A percentile compares a stretch with the other conserved stretches of the same genome.
Conservation (phyloP, 805 yeast genomes). For the Candida boidinii region DNA sequence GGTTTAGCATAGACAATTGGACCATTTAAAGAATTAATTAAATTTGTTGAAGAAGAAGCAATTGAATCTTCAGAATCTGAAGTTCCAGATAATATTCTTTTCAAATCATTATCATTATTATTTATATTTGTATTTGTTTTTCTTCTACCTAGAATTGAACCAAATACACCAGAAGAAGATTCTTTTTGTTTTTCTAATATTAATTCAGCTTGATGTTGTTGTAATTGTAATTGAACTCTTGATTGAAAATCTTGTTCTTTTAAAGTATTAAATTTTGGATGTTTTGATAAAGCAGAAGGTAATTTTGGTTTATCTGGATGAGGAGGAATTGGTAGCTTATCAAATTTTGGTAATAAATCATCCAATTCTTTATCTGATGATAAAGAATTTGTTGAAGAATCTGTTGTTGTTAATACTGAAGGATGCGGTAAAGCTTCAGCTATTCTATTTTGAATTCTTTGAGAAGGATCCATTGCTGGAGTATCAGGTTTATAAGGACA, state of each 20-base stretch:
- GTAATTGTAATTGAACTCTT: conserved; percentile 11
- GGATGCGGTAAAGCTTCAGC: conserved; percentile 15
- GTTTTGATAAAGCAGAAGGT: conserved; percentile 37
- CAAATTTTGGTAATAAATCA: conserved; percentile 25
- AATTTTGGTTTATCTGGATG: conserved; percentile 39
- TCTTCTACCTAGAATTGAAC: conserved; percentile 21
- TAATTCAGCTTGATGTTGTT: no score
- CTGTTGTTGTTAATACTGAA: conserved; percentile 12
- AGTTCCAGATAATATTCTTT: conserved; percentile 10
- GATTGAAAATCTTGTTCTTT: conserved; percentile 15
- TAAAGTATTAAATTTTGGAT: conserved; percentile 20
- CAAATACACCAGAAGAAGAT: conserved; percentile 17
- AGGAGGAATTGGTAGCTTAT: conserved; percentile 37
- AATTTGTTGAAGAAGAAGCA: not conserved
- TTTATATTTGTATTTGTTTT: conserved; percentile 14
- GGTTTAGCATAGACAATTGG: conserved; percentile 16
- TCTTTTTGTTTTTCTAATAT: conserved; percentile 6
- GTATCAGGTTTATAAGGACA: not conserved
- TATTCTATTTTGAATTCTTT: conserved; percentile 4
- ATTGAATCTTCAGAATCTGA: not conserved
- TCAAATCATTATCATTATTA: conserved; percentile 6
- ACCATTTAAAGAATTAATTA: not conserved
- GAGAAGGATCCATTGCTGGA: not conserved
- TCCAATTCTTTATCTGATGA: conserved; percentile 18
- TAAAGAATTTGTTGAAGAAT: conserved; percentile 17